Evolutionary conservation across 2,329 filamentous ascomycete species (phyloP).

Genomic region (Pseudocercospora macadamiae): DNA sequence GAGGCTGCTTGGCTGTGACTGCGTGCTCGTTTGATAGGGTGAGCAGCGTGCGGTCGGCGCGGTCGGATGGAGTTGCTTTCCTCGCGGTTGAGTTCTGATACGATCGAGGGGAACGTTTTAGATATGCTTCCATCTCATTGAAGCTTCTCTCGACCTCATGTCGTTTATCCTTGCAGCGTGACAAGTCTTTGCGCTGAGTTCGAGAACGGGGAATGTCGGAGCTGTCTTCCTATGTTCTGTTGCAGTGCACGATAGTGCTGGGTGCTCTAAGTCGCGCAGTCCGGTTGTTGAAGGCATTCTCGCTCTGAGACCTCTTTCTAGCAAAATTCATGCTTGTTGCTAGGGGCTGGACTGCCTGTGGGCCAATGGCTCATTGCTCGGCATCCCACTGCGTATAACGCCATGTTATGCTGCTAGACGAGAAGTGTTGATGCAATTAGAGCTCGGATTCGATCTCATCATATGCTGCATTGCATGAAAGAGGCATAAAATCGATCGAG

Average conservation of each 20-base stretch:
- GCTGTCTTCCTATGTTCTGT: background rate
- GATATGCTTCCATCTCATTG: constrained; percentile 5
- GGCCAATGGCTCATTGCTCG: no score
- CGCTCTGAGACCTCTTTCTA: background rate
- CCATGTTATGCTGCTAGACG: no score
- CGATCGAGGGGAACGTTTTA: background rate
- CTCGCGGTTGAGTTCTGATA: background rate
- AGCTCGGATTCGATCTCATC: no score
- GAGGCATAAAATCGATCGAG: background rate
- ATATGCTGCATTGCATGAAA: background rate
- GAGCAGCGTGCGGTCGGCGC: background rate
- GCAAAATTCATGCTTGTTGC: background rate
- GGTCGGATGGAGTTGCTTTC: background rate
- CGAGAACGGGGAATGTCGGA: background rate
- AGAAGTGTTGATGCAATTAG: no score
- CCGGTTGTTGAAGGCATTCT: no score
- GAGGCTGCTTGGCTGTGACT: background rate
- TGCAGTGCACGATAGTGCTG: no score
- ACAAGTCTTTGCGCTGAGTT: background rate
- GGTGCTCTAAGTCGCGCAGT: no score
- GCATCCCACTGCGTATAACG: no score
- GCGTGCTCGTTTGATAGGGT: constrained; percentile 8
- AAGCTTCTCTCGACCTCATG: constrained; percentile 14
- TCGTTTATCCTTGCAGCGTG: background rate
- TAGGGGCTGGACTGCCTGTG: background rate